These are phyloP conservation scores for Sporothrix pseudoabietina DNA, from an alignment of 2,329 filamentous ascomycete species.

Conservation along the genomic window DNA sequence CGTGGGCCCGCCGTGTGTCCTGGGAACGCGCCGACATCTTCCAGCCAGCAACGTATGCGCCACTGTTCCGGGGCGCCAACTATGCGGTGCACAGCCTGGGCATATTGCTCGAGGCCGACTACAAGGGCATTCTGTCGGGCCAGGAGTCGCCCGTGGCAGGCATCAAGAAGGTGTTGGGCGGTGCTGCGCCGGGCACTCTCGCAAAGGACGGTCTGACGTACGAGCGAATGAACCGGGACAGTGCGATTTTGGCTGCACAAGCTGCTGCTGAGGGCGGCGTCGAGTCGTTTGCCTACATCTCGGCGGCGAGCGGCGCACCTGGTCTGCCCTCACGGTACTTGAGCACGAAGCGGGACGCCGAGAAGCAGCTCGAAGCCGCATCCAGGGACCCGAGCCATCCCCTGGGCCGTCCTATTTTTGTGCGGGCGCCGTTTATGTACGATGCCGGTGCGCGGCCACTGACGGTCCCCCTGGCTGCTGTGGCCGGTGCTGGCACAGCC, in stretches of 20 bases:
- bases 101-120: conserved; percentile 94
- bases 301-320: conserved; percentile 82
- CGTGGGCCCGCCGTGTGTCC: conserved; percentile 79
- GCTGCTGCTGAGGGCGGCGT: conserved; percentile 68
- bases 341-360: conserved; percentile 86
- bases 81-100: conserved; percentile 95
- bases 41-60: conserved; percentile 74
- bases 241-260: conserved; percentile 78
- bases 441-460: conserved; percentile 75
- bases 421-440: conserved; percentile 86
- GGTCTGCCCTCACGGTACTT: conserved; percentile 85
- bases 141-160: conserved; percentile 79
- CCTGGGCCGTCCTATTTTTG: conserved; percentile 72
- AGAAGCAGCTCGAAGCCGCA: conserved; percentile 47
- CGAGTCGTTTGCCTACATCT: conserved; percentile 80
- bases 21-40: conserved; percentile 92
- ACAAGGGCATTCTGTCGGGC: conserved; percentile 87
- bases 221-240: conserved; percentile 95
- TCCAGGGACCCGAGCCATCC: conserved; percentile 64
- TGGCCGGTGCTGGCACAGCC: conserved; percentile 71
- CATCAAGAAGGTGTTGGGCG: conserved; percentile 75
- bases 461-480: conserved; percentile 80
- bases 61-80: conserved; percentile 73
- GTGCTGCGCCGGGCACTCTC: conserved; percentile 49
- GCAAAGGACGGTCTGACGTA: conserved; percentile 67